Evolutionary conservation across 345 rosid species (phyloP), one percentile per base, ranked within the genome.

Genomic region (Mangifera indica): DNA sequence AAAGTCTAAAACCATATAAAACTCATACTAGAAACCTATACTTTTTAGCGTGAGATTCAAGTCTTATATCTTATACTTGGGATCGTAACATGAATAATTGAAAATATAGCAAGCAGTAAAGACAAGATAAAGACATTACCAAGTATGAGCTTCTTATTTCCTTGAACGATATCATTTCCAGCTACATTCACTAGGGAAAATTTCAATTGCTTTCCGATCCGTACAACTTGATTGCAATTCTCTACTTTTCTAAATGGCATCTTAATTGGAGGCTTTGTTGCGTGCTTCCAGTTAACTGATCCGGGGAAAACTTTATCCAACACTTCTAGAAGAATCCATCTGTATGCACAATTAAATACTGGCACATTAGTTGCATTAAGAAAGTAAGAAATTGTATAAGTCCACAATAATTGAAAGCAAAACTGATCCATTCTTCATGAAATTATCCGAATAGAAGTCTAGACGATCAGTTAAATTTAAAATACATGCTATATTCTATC

Each of bases 161-260:
- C 98, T 82, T 87, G 92, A 21, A 94, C 98, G 53, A 94, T 78
- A 78, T 94, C 98, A 75, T 92, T 92, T 73, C 98, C 98, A 56
- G 84, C 93, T 17, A 92, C 91, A 81, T 94, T 94, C 37, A 92
- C 95, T 0, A 94, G 81, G n/a, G 98, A 90, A 73, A 94, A 88
- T 49, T 79, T 89, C 85, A 94, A 60, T 73, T 85, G 83, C 82
- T 78, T 86, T 69, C 98, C 98, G 32, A 92, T 90, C 83, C 74
- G 80, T 73, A 94, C 79, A 29, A 90, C 97, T 85, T 94, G 97
- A 80, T 94, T 94, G 84, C 96, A 92, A 77, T 94, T 94, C 75
- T 94, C 98, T 52, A 94, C 93, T 82, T 90, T 92, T 82, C 92
- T 87, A 60, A 94, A 90, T 10, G 97, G 98, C 95, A 92, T 92